Conservation (phyloP, 129 eudicot genomes). For the Pulicaria dysenterica region DNA sequence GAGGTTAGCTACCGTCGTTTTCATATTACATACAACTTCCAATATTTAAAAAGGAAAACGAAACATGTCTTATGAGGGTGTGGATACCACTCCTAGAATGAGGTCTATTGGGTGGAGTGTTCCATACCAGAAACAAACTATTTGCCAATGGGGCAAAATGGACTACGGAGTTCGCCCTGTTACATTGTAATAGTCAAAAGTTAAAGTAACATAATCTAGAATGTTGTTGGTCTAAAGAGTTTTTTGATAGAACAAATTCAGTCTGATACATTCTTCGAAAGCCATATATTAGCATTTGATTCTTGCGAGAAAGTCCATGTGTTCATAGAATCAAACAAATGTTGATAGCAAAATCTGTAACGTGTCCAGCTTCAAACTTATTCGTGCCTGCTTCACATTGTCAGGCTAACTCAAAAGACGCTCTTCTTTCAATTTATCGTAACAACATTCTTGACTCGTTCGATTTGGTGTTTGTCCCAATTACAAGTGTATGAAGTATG, state of each 20-base stretch:
- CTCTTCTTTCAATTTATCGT: slow-evolving; percentile 3
- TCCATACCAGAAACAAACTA: no score
- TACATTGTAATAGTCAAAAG: neutral
- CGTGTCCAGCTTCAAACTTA: slow-evolving; percentile 33
- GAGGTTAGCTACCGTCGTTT: no score
- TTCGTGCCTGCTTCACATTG: slow-evolving; percentile 4
- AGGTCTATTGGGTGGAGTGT: no score
- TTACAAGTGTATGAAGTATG: slow-evolving; percentile 32
- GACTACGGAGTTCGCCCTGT: no score
- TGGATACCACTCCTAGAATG: no score
- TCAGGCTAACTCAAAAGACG: slow-evolving; percentile 6
- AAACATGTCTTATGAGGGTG: no score
- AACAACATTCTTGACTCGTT: slow-evolving; percentile 22
- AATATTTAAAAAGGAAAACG: no score
- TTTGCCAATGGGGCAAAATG: no score
- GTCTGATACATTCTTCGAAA: slow-evolving; percentile 23
- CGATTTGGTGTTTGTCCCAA: slow-evolving; percentile 11
- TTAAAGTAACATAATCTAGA: neutral
- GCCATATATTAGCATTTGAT: slow-evolving; percentile 13
- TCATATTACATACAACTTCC: no score
- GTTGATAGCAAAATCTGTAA: slow-evolving; percentile 27
- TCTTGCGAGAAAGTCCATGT: slow-evolving; percentile 25
- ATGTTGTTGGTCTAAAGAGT: neutral
- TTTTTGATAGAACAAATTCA: neutral
- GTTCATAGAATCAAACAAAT: slow-evolving; percentile 23